Conservation (phyloP, 1,284 basidiomycete species). For the Macrocystidia cucumis region DNA sequence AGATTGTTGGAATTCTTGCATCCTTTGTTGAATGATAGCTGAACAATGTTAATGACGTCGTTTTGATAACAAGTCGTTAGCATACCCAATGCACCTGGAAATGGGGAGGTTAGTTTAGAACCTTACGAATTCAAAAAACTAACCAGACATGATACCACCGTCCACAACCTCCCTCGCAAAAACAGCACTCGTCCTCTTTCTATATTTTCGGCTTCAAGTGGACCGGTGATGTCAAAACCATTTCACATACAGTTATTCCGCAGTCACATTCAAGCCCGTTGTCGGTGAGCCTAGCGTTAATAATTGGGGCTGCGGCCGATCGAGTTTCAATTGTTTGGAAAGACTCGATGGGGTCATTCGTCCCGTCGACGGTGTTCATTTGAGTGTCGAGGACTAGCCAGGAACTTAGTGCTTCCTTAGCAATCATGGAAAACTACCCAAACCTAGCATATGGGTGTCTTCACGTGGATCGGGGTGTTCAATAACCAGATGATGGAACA, state of each 20-base stretch:
- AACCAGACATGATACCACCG: constrained; percentile 74
- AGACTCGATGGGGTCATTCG: constrained; percentile 29
- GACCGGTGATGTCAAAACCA: background rate
- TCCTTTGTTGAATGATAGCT: constrained; percentile 60
- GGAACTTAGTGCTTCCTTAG: background rate
- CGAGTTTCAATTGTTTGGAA: constrained; percentile 16
- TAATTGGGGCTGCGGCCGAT: constrained; percentile 3
- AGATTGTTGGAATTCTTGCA: constrained; percentile 44
- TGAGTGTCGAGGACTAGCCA: constrained; percentile 40
- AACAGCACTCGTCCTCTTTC: constrained; percentile 42
- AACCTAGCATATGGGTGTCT: constrained; percentile 41
- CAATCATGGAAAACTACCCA: constrained; percentile 6
- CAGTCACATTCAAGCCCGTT: constrained; percentile 54
- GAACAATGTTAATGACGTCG: constrained; percentile 4
- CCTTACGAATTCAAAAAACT: constrained; percentile 13
- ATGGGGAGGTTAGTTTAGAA: too few species aligned
- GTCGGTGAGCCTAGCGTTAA: constrained; percentile 13
- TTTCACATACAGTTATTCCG: constrained; percentile 40
- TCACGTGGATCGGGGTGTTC: constrained; percentile 5
- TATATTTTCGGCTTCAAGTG: constrained; percentile 8
- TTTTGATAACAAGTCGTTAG: constrained; percentile 1
- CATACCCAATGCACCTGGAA: constrained; percentile 71
- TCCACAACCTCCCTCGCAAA: constrained; percentile 62
- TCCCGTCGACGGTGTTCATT: too few species aligned
- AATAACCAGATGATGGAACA: background rate